A percentile compares a stretch with the other conserved stretches of the same genome.
phyloP scores from a whole-genome alignment of 768 basidiomycete genomes.

The Rhizopogon sp. region DNA sequence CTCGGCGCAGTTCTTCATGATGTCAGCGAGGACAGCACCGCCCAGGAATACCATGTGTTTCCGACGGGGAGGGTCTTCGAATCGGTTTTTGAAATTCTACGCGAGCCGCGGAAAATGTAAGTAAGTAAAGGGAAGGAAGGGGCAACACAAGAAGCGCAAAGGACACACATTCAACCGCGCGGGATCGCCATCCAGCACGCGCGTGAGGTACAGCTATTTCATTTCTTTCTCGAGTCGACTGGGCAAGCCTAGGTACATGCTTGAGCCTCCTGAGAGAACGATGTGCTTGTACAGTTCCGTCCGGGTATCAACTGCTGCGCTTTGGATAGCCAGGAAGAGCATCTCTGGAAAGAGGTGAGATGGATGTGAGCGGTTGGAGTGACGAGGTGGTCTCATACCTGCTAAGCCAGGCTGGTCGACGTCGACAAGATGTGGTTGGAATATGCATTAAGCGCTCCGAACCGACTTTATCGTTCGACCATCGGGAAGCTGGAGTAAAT shows the following conservation, averaged over 20 bases:
- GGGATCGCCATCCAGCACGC: slow-evolving; percentile 82
- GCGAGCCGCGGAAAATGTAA: not conserved
- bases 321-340: slow-evolving; percentile 94
- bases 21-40: slow-evolving; percentile 96
- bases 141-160: not conserved
- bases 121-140: not conserved
- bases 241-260: slow-evolving; percentile 98
- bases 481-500: slow-evolving; percentile 69
- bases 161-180: slow-evolving; percentile 76
- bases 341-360: slow-evolving; percentile 53
- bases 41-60: slow-evolving; percentile 99
- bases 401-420: slow-evolving; percentile 96
- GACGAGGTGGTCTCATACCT: slow-evolving; percentile 41
- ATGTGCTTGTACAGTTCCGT: slow-evolving; percentile 95
- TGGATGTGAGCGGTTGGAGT: not conserved
- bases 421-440: slow-evolving; percentile 97
- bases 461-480: slow-evolving; percentile 94
- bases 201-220: slow-evolving; percentile 95
- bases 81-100: slow-evolving; percentile 99
- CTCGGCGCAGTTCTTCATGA: slow-evolving; percentile 92
- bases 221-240: slow-evolving; percentile 98
- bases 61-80: slow-evolving; percentile 95
- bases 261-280: slow-evolving; percentile 94
- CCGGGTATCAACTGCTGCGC: slow-evolving; percentile 85
- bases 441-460: slow-evolving; percentile 99